Evolutionary conservation across 2,329 filamentous ascomycete genomes (phyloP).

Genomic region (Delphinella strobiligena): DNA sequence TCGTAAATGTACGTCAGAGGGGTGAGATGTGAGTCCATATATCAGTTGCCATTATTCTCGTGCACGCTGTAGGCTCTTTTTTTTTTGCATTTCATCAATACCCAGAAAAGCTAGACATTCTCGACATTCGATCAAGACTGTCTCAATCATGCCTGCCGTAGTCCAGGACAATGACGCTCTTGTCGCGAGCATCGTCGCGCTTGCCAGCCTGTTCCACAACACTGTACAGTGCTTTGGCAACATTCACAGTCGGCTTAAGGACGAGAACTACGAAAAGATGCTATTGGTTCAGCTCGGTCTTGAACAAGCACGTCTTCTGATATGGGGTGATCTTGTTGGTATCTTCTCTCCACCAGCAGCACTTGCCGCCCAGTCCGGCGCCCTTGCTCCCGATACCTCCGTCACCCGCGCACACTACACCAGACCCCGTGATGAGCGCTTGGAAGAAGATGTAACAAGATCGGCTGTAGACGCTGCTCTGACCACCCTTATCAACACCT

Average conservation of each 20-base stretch:
- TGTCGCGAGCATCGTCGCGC: conserved; percentile 27
- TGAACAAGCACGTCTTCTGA: conserved; percentile 35
- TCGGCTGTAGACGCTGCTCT: conserved; percentile 28
- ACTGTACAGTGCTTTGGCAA: conserved; percentile 36
- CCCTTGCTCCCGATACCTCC: conserved; percentile 27
- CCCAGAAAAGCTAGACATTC: neutral
- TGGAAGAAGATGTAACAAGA: conserved; percentile 28
- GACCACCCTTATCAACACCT: conserved; percentile 29
- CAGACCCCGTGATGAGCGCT: conserved; percentile 24
- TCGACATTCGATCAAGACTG: neutral
- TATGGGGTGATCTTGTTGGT: conserved; percentile 35
- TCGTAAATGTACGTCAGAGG: neutral
- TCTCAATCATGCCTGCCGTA: neutral
- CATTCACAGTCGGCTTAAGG: conserved; percentile 30
- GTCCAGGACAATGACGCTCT: neutral
- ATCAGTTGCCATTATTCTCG: neutral
- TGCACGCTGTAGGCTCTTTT: neutral
- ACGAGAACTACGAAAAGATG: conserved; percentile 31
- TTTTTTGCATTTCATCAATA: neutral
- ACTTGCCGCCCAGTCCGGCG: conserved; percentile 8
- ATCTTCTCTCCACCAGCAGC: conserved; percentile 32
- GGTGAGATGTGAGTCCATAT: neutral
- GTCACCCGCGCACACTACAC: conserved; percentile 27
- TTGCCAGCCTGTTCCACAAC: conserved; percentile 34
- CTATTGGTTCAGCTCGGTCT: conserved; percentile 32